Evolutionary conservation across 331 rosid genomes (phyloP), one percentile per base, ranked within the genome.

Genomic region (Saraca asoca): DNA sequence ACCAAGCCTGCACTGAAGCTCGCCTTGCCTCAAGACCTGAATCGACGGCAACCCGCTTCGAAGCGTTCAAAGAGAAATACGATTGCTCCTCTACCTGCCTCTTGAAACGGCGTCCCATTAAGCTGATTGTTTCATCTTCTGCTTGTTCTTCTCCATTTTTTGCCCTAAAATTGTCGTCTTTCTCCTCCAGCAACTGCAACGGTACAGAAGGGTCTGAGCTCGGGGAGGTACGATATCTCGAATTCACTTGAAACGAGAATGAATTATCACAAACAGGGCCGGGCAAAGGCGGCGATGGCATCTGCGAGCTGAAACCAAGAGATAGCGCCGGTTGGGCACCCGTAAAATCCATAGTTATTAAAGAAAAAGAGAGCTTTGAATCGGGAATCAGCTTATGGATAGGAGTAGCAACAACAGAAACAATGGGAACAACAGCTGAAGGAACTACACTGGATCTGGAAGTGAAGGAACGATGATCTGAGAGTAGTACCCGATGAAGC

Each of bases 61-160:
- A 39, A 33, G 78, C 34, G 43, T 48, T 51, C 29, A 41, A 58
- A 61, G 76, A 55, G 62, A 79, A 62, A 24, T 60, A 38, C 4
- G 78, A 71, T 19, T 75, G 70, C 12, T 20, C 66, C 1, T 84
- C 96, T 9, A 85, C 75, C 17, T 62, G 70, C 55, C 96, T 81
- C 82, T 86, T 83, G 49, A 86, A 14, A 3, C 85, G 75, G 11
- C 74, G 85, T 24, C 89, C 87, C 77, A 85, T 51, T 20, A 86
- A 78, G 77, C 82, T 73, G 11, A 88, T 83, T 2, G 83, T 85
- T 78, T 78, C 81, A 56, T 84, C 82, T 8, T 62, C 80, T 14
- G 43, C 84, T 13, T 63, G 69, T 14, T 65, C 73, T 19, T 46
- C 80, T 8, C 61, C 80, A 7, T 57, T 65, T 29, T 84, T 74